These are phyloP conservation scores for Grammothele lineata DNA, from an alignment of 768 basidiomycete species.

Conservation along the genomic window DNA sequence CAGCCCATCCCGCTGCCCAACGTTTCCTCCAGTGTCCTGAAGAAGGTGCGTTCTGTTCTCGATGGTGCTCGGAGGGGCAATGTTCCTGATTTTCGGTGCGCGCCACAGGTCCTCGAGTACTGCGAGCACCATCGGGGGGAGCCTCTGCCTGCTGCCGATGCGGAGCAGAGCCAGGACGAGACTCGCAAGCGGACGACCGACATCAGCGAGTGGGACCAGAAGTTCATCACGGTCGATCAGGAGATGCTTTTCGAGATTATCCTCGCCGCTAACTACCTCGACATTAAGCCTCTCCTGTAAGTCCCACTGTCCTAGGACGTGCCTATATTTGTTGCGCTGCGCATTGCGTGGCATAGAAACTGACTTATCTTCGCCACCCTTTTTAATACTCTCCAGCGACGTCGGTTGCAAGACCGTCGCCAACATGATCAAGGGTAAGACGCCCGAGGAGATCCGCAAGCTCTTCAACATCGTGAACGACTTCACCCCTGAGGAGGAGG, in stretches of 20 bases:
- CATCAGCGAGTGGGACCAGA: conserved; percentile 98
- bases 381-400: conserved; percentile 74
- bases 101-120: conserved; percentile 86
- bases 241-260: conserved; percentile 99
- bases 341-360: too few species aligned
- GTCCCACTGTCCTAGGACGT: conserved; percentile 28
- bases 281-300: conserved; percentile 97
- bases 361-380: too few species aligned
- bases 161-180: conserved; percentile 84
- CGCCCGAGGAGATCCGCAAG: conserved; percentile 98
- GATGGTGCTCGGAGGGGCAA: too few species aligned
- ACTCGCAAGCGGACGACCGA: conserved; percentile 97
- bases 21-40: conserved; percentile 87
- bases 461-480: conserved; percentile 98
- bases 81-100: background rate
- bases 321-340: too few species aligned
- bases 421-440: conserved; percentile 99
- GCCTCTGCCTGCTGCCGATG: conserved; percentile 84
- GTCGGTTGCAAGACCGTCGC: conserved; percentile 99
- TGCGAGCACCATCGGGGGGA: conserved; percentile 99
- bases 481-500: conserved; percentile 99
- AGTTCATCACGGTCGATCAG: conserved; percentile 97
- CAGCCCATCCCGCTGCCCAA: conserved; percentile 94
- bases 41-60: conserved; percentile 57
- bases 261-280: conserved; percentile 98